Evolutionary conservation across 2,329 filamentous ascomycete species (phyloP).

Genomic region (Hypocreales sp.): DNA sequence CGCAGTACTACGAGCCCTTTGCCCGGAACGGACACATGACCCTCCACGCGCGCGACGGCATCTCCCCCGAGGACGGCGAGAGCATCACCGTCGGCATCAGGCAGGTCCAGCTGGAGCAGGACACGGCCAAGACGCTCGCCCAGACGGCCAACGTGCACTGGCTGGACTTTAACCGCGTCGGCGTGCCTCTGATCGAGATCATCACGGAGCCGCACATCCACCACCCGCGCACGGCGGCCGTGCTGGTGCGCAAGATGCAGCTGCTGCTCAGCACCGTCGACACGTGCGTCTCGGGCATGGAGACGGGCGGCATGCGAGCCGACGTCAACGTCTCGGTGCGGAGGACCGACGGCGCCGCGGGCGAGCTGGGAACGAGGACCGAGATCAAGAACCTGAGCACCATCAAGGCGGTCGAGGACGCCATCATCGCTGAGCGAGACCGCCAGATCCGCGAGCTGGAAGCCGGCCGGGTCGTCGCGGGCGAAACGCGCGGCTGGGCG

Average conservation of each 20-base stretch:
- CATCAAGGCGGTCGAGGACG: constrained; percentile 89
- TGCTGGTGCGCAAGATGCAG: constrained; percentile 81
- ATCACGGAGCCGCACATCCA: constrained; percentile 86
- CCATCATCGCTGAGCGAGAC: constrained; percentile 79
- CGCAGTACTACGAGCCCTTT: constrained; percentile 74
- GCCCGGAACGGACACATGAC: constrained; percentile 56
- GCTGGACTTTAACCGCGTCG: constrained; percentile 88
- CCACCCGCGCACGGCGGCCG: constrained; percentile 72
- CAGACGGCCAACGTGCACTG: constrained; percentile 60
- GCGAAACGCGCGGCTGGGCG: constrained; percentile 89
- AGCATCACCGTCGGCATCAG: constrained; percentile 67
- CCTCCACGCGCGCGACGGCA: constrained; percentile 61
- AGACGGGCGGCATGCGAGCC: constrained; percentile 74
- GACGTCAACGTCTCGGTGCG: constrained; percentile 92
- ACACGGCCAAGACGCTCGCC: constrained; percentile 85
- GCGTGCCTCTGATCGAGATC: constrained; percentile 83
- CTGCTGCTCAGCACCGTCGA: constrained; percentile 63
- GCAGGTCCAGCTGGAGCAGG: constrained; percentile 94
- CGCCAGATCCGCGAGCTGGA: constrained; percentile 74
- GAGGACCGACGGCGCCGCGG: constrained; percentile 27
- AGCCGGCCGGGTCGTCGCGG: constrained; percentile 55
- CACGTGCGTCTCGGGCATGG: constrained; percentile 84
- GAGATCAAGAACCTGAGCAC: constrained; percentile 97
- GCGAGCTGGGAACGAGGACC: constrained; percentile 61
- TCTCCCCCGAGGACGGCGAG: constrained; percentile 57